Evolutionary conservation across 2,329 filamentous ascomycete genomes (phyloP), one percentile per base, ranked within the genome.

Genomic region (Phyllosticta paracitricarpa): DNA sequence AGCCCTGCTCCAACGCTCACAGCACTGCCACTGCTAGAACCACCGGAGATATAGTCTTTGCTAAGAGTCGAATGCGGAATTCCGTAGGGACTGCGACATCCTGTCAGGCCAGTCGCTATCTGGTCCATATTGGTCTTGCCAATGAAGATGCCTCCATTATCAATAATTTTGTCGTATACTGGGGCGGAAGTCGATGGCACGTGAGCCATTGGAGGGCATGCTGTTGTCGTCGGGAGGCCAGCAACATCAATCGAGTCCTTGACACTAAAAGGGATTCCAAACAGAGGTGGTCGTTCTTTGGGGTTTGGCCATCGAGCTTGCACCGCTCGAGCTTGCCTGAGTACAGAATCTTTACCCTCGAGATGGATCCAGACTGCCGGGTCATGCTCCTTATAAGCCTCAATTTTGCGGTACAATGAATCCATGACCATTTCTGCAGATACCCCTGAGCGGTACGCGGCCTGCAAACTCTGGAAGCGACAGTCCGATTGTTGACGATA

Each of bases 91-190:
- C 81, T 84, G 26, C 83, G 78, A 55, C 80, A 82, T 17, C 83
- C 84, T 12, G 79, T 81, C 2, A 86, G 75, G 0, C 84, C 84
- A 0, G 83, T 86, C 2, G 83, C 84, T 3, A 86, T 75, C 68
- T 86, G 83, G 67, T 87, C 84, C 59, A 86, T 76, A 64, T 85
- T 86, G 0, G 79, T 77, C 67, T 86, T 86, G 35, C 82, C 83
- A 2, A 86, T 73, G 56, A 85, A 81, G 4, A 86, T 73, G 1
- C 80, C 83, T 2, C 83, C 83, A 4, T 80, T 79, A 2, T 71
- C 66, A 14, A 77, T 76, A 10, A 85, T 68, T 4, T 77, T 81
- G 1, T 72, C 68, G 6, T 85, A 80, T 0, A 81, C 76, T 0
- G 78, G 75, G 0, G 81, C 80, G 64, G 83, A 82, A 4, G 67